phyloP scores from a whole-genome alignment of 176 grass and related monocot genomes.

The Areca catechu region DNA sequence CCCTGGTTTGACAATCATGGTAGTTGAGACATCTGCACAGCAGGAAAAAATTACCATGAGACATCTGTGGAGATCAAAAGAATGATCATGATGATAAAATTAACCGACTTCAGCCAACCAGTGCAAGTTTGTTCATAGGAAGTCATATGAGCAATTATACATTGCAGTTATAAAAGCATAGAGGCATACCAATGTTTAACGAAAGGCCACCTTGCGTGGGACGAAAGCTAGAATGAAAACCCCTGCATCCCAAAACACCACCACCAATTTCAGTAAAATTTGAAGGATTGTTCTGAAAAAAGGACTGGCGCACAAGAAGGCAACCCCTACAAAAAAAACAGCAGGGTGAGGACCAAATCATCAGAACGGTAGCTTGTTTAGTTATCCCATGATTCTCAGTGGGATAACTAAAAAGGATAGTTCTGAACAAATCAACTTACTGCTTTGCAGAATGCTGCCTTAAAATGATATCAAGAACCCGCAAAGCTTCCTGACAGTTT shows the following conservation, averaged over 20 bases:
- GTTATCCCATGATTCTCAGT: too few species aligned
- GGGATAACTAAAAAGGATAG: too few species aligned
- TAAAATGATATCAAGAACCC: constrained; percentile 83
- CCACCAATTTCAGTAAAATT: constrained; percentile 79
- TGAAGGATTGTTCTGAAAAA: constrained; percentile 65
- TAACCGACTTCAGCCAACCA: too few species aligned
- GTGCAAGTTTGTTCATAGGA: too few species aligned
- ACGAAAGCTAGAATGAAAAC: constrained; percentile 86
- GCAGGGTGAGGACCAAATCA: neutral
- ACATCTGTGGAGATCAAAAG: too few species aligned
- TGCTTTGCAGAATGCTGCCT: constrained; percentile 69
- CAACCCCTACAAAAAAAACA: constrained; percentile 58
- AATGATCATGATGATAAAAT: too few species aligned
- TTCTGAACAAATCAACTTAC: constrained; percentile 37
- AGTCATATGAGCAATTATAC: too few species aligned
- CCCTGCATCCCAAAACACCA: constrained; percentile 71
- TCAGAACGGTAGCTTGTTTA: neutral
- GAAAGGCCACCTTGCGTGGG: constrained; percentile 77
- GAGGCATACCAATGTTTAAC: constrained; percentile 55
- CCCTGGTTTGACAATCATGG: constrained; percentile 91
- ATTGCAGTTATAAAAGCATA: too few species aligned
- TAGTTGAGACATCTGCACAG: constrained; percentile 76
- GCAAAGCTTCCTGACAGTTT: constrained; percentile 69
- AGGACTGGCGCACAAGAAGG: constrained; percentile 70
- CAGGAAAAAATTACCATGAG: neutral